Base-by-base conservation (phyloP, 2,329 filamentous ascomycete genomes). In the Cladophialophora carrionii region DNA sequence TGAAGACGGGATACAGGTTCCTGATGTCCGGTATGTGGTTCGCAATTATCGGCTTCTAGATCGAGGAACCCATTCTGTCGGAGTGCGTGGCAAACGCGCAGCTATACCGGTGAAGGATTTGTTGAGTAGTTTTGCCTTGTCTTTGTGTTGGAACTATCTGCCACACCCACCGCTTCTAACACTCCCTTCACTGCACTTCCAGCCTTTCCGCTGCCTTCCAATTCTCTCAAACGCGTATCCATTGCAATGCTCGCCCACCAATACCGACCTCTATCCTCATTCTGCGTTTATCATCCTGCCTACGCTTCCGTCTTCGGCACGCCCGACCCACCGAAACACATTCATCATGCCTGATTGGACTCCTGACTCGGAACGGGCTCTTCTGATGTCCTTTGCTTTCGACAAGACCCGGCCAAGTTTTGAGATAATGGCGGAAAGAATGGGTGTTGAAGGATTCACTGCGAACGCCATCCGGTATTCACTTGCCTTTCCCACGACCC, bases 401-500 rank as follows among this genome's bases (percentile, higher is more conserved):
- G 48, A 26, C 4, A 24, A 22, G 9, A 20, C 26, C 20, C 20
- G 9, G 48, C 48, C 48, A 12, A 34, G 4, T 34, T 57, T 29
- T 17, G 32, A 43, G 12, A 57, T 6, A 10, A 29, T 57, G 55
- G 55, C 55, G 34, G 34, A 26, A 26, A 29, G 24, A 26, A 26
- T 29, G 20, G 22, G 22, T 29, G 6, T n/a, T n/a, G 48, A 51
- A 51, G 48, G 48, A 26, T 26, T 51, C 48, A 51, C 48, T 14
- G 48, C 20, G 20, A 51, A 51, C 24, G 48, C 48, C n/a, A 29
- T 51, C 22, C 48, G 8, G 48, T 51, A 51, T 57, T 61, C 26
- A 22, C 31, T 31, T 63, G 14, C 24, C 43, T 17, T 20, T 29
- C 1, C 8, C 14, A 22, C 22, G 9, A 24, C 48, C 9, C 17